Evolutionary conservation across 192 early-diverging fungal species (phyloP).

Genomic region (Linnemannia zychae): DNA sequence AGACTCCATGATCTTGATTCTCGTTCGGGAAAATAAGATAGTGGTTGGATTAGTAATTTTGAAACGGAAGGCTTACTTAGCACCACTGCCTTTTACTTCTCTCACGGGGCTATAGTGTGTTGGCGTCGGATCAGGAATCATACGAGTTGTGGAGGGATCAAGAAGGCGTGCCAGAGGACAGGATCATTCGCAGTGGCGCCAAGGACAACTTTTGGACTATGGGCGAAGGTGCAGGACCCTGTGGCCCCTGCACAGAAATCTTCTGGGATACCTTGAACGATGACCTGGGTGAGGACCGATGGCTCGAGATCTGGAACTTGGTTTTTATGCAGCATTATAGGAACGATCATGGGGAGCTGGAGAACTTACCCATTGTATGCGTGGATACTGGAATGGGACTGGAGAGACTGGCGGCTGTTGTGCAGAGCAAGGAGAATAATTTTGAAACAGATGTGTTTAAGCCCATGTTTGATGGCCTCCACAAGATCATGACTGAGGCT

Average conservation of each 20-base stretch:
- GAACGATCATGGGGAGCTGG: conserved; percentile 58
- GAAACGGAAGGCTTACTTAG: too few species aligned
- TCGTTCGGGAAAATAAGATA: too few species aligned
- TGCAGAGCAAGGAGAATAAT: conserved; percentile 66
- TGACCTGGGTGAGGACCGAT: conserved; percentile 60
- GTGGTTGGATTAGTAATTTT: too few species aligned
- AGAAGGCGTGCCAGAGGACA: conserved; percentile 64
- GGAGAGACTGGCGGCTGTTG: conserved; percentile 66
- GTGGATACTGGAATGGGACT: conserved; percentile 75
- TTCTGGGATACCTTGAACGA: conserved; percentile 70
- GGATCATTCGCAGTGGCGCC: conserved; percentile 61
- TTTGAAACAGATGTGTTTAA: conserved; percentile 69
- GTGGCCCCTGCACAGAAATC: conserved; percentile 74
- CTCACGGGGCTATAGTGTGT: conserved; percentile 37
- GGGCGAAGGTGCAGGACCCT: conserved; percentile 75
- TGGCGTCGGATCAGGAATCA: conserved; percentile 67
- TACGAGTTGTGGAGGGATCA: conserved; percentile 69
- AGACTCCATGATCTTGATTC: conserved; percentile 12
- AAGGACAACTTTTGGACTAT: conserved; percentile 77
- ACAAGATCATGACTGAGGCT: conserved; percentile 45
- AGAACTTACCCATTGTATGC: conserved; percentile 64
- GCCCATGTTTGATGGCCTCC: conserved; percentile 58
- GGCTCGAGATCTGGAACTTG: conserved; percentile 76
- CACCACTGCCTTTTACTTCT: background rate
- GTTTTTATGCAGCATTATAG: conserved; percentile 72